phyloP scores from a whole-genome alignment of 306 rosid genomes.

The Cotoneaster glaucophyllus region DNA sequence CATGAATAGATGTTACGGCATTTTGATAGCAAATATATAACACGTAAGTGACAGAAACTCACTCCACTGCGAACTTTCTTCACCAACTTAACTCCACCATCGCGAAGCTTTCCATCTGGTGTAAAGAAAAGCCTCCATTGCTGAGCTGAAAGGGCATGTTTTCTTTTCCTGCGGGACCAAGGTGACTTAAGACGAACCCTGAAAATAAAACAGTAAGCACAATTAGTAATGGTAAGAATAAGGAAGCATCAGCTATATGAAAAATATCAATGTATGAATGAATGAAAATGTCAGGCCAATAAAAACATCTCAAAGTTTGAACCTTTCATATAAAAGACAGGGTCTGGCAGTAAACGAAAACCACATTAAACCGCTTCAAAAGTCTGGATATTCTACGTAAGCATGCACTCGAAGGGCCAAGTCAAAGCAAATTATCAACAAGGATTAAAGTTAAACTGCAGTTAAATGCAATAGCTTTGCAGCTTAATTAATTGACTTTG shows the following conservation, averaged over 20 bases:
- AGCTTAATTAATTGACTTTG: background rate
- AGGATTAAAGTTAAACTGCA: background rate
- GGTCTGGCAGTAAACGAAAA: background rate
- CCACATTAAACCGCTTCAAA: background rate
- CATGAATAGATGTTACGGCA: background rate
- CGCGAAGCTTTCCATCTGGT: constrained; percentile 74
- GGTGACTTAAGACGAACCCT: constrained; percentile 97
- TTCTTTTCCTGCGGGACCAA: constrained; percentile 95
- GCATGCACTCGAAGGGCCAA: background rate
- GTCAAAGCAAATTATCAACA: background rate
- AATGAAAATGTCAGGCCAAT: background rate
- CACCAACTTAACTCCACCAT: constrained; percentile 83
- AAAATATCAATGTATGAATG: background rate
- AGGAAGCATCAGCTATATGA: background rate
- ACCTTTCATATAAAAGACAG: background rate
- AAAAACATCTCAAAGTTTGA: background rate
- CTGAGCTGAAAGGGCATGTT: constrained; percentile 68
- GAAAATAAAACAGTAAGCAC: constrained; percentile 24
- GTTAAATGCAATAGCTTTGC: background rate
- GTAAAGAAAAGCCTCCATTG: constrained; percentile 77
- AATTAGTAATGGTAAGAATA: background rate
- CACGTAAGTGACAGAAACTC: constrained; percentile 36
- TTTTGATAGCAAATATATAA: background rate
- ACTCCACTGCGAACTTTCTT: constrained; percentile 98
- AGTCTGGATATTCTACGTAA: background rate